Conservation (phyloP, 2,329 filamentous ascomycete genomes). For the Onygenales sp. region DNA sequence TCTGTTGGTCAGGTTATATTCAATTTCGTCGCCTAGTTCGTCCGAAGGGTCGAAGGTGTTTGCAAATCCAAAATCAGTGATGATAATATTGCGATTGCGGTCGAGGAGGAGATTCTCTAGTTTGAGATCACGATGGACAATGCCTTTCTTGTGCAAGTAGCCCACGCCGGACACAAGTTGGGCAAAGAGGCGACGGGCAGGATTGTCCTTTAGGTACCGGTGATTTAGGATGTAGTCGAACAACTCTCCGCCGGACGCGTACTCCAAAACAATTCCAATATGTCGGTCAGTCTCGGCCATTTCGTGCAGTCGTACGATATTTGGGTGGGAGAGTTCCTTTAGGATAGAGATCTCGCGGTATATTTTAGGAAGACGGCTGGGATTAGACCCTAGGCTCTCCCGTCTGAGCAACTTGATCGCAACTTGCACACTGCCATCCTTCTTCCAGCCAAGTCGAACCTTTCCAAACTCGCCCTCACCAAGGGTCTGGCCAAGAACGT, state of each 20-base stretch:
- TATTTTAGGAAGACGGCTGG: slow-evolving; percentile 86
- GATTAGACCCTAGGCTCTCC: slow-evolving; percentile 80
- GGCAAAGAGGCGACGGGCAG: slow-evolving; percentile 82
- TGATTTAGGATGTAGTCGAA: slow-evolving; percentile 98
- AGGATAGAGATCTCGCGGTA: slow-evolving; percentile 94
- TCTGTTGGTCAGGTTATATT: slow-evolving; percentile 74
- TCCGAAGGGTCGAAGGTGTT: slow-evolving; percentile 91
- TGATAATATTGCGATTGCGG: slow-evolving; percentile 97
- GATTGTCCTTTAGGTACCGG: slow-evolving; percentile 87
- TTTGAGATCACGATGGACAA: slow-evolving; percentile 94
- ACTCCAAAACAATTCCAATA: slow-evolving; percentile 97
- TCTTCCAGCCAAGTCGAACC: slow-evolving; percentile 97
- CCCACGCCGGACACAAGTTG: slow-evolving; percentile 94
- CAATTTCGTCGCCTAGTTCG: slow-evolving; percentile 81
- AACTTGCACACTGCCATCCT: slow-evolving; percentile 85
- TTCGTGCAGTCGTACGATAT: slow-evolving; percentile 93
- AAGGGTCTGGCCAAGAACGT: slow-evolving; percentile 89
- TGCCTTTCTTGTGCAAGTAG: slow-evolving; percentile 96
- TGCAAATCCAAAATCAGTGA: slow-evolving; percentile 97
- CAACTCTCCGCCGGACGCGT: slow-evolving; percentile 91
- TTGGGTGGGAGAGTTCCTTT: slow-evolving; percentile 78
- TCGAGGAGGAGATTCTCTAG: slow-evolving; percentile 91
- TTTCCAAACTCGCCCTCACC: slow-evolving; percentile 98
- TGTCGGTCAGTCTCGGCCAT: slow-evolving; percentile 97
- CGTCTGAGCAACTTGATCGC: slow-evolving; percentile 96